These are phyloP conservation scores for Debaryomyces prosopidis DNA, from an alignment of 805 yeast species.

Conservation along the genomic window DNA sequence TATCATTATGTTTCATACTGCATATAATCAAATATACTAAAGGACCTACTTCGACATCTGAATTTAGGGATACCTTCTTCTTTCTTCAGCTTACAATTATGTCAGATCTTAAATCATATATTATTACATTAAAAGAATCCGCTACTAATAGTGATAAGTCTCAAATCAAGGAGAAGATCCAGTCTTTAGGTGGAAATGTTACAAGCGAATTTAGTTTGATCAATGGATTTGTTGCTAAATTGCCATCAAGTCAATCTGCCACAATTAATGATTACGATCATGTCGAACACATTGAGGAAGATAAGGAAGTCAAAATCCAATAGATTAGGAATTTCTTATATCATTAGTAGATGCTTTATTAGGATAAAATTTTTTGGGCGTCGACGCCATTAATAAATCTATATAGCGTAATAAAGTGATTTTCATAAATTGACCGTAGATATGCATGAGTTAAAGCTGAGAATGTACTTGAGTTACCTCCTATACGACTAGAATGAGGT, in stretches of 20 bases:
- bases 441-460: too few species aligned
- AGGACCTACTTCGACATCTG: neutral
- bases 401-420: too few species aligned
- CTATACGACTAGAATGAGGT: too few species aligned
- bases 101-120: slow-evolving; percentile 35
- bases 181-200: slow-evolving; percentile 59
- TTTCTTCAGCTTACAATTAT: slow-evolving; percentile 11
- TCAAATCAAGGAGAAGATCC: slow-evolving; percentile 47
- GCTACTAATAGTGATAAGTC: slow-evolving; percentile 40
- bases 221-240: slow-evolving; percentile 63
- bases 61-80: neutral
- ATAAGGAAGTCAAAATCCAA: slow-evolving; percentile 58
- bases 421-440: too few species aligned
- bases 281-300: slow-evolving; percentile 66
- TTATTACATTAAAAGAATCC: slow-evolving; percentile 48
- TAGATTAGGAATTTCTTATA: neutral
- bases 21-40: slow-evolving; percentile 1
- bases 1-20: neutral
- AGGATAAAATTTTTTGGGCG: too few species aligned
- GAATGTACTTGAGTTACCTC: too few species aligned
- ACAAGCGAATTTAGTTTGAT: slow-evolving; percentile 62
- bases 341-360: neutral
- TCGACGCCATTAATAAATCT: too few species aligned
- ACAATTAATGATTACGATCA: slow-evolving; percentile 49
- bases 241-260: slow-evolving; percentile 54